Evolutionary conservation across 2,329 filamentous ascomycete genomes (phyloP).

Genomic region (Arthrinium phaeospermum): DNA sequence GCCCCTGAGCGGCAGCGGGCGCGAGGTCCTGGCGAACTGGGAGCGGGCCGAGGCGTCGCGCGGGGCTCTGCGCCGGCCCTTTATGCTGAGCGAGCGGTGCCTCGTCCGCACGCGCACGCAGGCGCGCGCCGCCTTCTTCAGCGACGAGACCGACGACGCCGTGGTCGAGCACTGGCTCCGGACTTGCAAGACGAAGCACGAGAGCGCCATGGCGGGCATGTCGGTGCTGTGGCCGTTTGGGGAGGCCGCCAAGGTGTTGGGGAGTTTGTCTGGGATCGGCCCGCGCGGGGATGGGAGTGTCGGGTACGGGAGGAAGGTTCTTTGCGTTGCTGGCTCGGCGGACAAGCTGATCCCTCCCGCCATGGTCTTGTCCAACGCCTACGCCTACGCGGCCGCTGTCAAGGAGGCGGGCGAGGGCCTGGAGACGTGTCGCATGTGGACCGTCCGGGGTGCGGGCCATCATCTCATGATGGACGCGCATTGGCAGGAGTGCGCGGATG

Average conservation of each 20-base stretch:
- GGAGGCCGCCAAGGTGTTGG: conserved; percentile 19
- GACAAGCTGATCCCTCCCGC: conserved; percentile 23
- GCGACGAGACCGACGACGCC: conserved; percentile 18
- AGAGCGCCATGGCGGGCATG: conserved; percentile 21
- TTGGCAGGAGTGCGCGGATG: conserved; percentile 24
- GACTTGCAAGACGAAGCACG: conserved; percentile 19
- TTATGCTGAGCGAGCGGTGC: conserved; percentile 21
- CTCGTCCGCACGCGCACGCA: conserved; percentile 19
- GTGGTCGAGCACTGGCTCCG: conserved; percentile 21
- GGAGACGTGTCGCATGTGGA: conserved; percentile 19
- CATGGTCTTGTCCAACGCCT: conserved; percentile 22
- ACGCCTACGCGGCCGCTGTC: conserved; percentile 10
- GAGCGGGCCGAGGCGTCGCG: conserved; percentile 6
- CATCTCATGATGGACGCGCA: conserved; percentile 27
- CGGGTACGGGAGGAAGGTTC: conserved; percentile 3
- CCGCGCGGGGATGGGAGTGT: too few relatives aligned
- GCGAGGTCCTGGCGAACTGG: conserved; percentile 22
- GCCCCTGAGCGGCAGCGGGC: conserved; percentile 22
- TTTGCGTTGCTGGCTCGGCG: conserved; percentile 20
- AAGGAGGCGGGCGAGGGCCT: not conserved
- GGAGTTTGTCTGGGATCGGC: conserved; percentile 14
- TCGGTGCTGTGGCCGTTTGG: conserved; percentile 22
- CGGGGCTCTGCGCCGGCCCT: conserved; percentile 6
- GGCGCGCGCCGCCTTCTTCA: conserved; percentile 25
- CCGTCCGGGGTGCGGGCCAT: conserved; percentile 17